A percentile compares a stretch with the other conserved stretches of the same genome.
Conservation (phyloP, 164 flowering plant species). For the Protea cynaroides region DNA sequence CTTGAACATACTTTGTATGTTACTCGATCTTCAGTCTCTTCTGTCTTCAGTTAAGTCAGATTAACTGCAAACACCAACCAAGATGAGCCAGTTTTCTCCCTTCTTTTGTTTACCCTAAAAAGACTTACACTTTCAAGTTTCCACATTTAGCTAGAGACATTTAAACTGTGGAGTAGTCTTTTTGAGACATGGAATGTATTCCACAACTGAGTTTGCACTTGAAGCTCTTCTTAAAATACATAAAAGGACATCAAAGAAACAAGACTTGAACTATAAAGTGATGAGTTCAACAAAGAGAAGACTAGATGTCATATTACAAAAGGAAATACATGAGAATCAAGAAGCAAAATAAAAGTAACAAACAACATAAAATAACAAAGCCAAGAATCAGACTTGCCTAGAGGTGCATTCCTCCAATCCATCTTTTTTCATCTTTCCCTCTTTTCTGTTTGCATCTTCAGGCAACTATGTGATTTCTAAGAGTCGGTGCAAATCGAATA, state of each 20-base stretch:
- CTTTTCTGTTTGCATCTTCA: neutral
- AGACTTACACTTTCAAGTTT: too few species aligned
- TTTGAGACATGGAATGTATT: too few species aligned
- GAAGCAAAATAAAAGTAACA: neutral
- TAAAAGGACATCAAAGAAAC: neutral
- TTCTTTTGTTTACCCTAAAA: too few species aligned
- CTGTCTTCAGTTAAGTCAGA: too few species aligned
- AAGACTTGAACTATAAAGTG: neutral
- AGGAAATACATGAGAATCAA: neutral
- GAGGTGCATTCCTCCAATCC: neutral
- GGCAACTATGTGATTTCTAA: too few species aligned
- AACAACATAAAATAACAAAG: neutral
- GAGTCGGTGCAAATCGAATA: neutral
- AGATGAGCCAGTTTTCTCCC: too few species aligned
- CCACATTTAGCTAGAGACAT: too few species aligned
- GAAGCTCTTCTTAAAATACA: neutral
- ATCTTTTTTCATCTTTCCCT: neutral
- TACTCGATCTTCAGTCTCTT: too few species aligned
- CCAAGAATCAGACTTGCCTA: slow-evolving; percentile 16
- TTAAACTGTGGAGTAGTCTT: too few species aligned
- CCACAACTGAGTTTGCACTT: neutral
- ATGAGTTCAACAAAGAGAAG: neutral
- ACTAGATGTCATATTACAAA: neutral
- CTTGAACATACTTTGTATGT: too few species aligned
- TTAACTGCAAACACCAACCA: too few species aligned